Conservation (phyloP, 768 basidiomycete genomes). For the Xanthoconium stramineum region DNA sequence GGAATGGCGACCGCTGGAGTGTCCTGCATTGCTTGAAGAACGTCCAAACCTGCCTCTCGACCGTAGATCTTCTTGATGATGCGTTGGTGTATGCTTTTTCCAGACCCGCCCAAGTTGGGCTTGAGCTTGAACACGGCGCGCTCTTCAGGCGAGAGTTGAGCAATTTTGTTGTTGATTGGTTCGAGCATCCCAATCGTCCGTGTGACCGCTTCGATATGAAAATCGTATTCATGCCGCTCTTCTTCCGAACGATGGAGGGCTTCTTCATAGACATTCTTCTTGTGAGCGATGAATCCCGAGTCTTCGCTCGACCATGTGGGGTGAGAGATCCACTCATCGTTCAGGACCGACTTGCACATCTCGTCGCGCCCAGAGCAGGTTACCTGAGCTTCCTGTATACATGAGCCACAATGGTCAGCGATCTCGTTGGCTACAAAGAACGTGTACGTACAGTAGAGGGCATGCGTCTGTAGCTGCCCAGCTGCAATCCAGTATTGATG, state of each 20-base stretch:
- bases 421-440: background rate
- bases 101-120: conserved; percentile 79
- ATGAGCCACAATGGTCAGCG: background rate
- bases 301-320: conserved; percentile 95
- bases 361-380: conserved; percentile 94
- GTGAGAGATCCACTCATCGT: conserved; percentile 98
- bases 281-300: conserved; percentile 83
- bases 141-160: conserved; percentile 74
- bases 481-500: conserved; percentile 65
- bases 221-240: conserved; percentile 98
- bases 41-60: conserved; percentile 75
- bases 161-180: conserved; percentile 86
- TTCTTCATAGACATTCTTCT: conserved; percentile 96
- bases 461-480: conserved; percentile 88
- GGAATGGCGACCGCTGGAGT: conserved; percentile 85
- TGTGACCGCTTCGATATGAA: conserved; percentile 93
- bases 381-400: conserved; percentile 73
- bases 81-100: conserved; percentile 86
- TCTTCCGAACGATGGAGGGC: conserved; percentile 95
- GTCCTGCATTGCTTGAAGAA: conserved; percentile 89
- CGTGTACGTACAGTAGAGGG: conserved; percentile 65
- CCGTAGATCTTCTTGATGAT: conserved; percentile 98
- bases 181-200: conserved; percentile 90
- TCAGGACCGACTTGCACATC: conserved; percentile 93
- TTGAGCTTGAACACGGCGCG: conserved; percentile 80